phyloP scores from a whole-genome alignment of 768 basidiomycete genomes.

The Russula brevipes region DNA sequence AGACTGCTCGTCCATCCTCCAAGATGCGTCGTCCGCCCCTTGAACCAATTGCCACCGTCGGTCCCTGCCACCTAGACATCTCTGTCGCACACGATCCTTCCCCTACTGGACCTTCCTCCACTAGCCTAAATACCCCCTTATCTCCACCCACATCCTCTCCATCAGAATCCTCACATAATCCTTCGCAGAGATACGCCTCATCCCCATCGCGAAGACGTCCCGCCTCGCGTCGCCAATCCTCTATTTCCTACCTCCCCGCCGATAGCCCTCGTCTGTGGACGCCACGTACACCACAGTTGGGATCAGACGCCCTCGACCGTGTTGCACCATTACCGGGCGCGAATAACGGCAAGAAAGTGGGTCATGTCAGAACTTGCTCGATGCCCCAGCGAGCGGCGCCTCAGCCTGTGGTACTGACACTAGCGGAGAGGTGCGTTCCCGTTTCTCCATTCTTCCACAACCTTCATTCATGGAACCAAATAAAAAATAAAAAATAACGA shows the following conservation, averaged over 20 bases:
- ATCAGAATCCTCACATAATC: conserved; percentile 25
- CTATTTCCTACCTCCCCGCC: conserved; percentile 46
- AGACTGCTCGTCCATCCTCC: neutral
- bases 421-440: conserved; percentile 63
- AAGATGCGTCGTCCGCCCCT: conserved; percentile 4
- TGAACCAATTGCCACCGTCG: conserved; percentile 27
- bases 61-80: conserved; percentile 47
- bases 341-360: neutral
- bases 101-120: conserved; percentile 26
- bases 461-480: neutral
- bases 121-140: conserved; percentile 12
- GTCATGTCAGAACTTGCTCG: conserved; percentile 29
- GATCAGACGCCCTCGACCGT: neutral
- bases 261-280: conserved; percentile 29
- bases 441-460: neutral
- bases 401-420: conserved; percentile 48
- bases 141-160: conserved; percentile 29
- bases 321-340: neutral
- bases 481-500: neutral
- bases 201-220: conserved; percentile 26
- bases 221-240: conserved; percentile 43
- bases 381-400: conserved; percentile 22
- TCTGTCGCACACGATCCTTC: conserved; percentile 30
- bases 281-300: conserved; percentile 9
- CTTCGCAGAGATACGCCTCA: conserved; percentile 20